phyloP scores from a whole-genome alignment of 1,284 basidiomycete genomes.

The Leccinum angustisporum region DNA sequence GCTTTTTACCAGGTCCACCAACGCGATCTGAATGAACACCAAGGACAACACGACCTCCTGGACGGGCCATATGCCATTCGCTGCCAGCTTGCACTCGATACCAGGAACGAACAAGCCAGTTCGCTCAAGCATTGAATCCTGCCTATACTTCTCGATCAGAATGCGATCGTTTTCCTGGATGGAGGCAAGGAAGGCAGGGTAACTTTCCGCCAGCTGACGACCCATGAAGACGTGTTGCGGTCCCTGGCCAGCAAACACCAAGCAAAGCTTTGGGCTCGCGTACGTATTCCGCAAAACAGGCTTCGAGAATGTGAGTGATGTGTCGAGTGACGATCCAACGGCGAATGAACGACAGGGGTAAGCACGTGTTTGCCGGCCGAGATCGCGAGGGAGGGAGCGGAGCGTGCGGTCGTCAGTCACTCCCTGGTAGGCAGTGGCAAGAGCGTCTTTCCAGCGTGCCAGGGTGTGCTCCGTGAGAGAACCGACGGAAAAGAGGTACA shows the following conservation, averaged over 20 bases:
- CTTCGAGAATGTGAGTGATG: slow-evolving; percentile 26
- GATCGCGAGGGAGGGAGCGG: slow-evolving; percentile 28
- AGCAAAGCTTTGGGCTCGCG: slow-evolving; percentile 30
- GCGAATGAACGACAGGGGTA: slow-evolving; percentile 27
- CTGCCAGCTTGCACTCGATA: slow-evolving; percentile 25
- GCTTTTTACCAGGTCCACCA: slow-evolving; percentile 30
- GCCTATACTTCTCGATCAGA: slow-evolving; percentile 25
- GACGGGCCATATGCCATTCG: slow-evolving; percentile 31
- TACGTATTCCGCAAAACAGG: slow-evolving; percentile 24
- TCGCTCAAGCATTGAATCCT: slow-evolving; percentile 32
- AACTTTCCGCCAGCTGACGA: slow-evolving; percentile 31
- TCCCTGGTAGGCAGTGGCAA: slow-evolving; percentile 15
- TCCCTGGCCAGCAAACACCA: slow-evolving; percentile 33
- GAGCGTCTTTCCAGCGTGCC: slow-evolving; percentile 26
- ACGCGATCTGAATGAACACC: slow-evolving; percentile 31
- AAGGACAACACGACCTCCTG: slow-evolving; percentile 33
- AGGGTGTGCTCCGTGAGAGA: slow-evolving; percentile 26
- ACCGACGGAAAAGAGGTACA: slow-evolving; percentile 28
- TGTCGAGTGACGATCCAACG: slow-evolving; percentile 21
- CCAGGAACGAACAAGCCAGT: slow-evolving; percentile 34
- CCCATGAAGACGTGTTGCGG: slow-evolving; percentile 34
- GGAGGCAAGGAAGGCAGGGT: slow-evolving; percentile 27
- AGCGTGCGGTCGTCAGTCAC: slow-evolving; percentile 21
- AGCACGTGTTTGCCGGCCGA: slow-evolving; percentile 28
- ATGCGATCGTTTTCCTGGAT: slow-evolving; percentile 31